Base-by-base conservation (phyloP, 192 early-diverging fungal genomes). In the Chytriomyces confervae region DNA sequence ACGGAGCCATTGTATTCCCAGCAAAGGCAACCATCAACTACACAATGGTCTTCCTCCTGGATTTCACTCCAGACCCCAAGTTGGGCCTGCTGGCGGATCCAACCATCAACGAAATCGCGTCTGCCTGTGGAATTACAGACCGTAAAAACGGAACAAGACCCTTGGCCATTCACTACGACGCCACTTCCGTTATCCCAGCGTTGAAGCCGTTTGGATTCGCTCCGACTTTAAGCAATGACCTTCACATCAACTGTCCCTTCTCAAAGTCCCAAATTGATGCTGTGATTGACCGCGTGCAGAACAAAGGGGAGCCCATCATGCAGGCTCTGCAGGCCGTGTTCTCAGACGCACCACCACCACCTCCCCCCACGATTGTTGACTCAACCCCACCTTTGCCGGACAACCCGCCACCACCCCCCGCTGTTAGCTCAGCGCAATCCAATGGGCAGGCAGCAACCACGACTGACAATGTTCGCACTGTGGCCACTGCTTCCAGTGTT, bases 1-100 rank as follows among this genome's bases (percentile, higher is more conserved):
- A 78, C 16, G 36, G n/a, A 5, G 20, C 49, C 29, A 50, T 82
- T 46, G 57, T 67, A 0, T 75, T 82, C 46, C 63, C 81, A 10
- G 45, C 77, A 5, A 72, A 75, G 27, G 13, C 29, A 16, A 61
- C 18, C 18, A 64, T 64, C n/a, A 51, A 69, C 50, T 79, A 75
- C 63, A 44, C 53, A 44, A 71, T 82, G 70, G 44, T 75, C 45
- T 82, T 82, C 50, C 66, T 65, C 4, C 51, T 82, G 49, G 47
- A 64, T 44, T 82, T 70, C 49, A 69, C 76, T 4, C 70, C 62
- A 11, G 66, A 63, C 13, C 62, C 61, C 53, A 10, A 53, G 11
- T 27, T 70, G 23, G 69, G 69, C 23, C 10, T 70, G 8, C 27
- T 70, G 49, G 18, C 18, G 2, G 69, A 70, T 36, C 69, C 69